Evolutionary conservation across 352 stramenopile species (phyloP), one percentile per base, ranked within the genome.

Genomic region (Lagenidium sp.): DNA sequence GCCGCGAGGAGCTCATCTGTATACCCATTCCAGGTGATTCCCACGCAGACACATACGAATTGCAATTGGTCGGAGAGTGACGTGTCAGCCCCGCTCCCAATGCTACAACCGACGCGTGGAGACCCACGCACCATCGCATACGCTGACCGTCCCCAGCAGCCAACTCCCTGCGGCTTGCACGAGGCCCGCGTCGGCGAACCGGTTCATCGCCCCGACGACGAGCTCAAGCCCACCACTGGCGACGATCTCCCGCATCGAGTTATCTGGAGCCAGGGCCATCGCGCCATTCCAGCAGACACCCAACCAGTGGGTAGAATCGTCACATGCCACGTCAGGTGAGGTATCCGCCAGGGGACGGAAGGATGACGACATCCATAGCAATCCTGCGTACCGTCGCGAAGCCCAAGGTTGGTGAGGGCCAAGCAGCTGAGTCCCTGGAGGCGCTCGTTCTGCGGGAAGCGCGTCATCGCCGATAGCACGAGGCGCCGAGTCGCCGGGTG

Each of bases 371-470:
- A n/a, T 39, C 18, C 34, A 39, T 22, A n/a, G 7, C 34, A 72
- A 13, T 60, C 43, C 62, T 72, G 34, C 13, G 18, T 57, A 77
- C 68, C 58, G 53, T 81, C 60, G 5, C 68, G 68, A 22, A 82
- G 47, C 34, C 68, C 81, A 3, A 85, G 40, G 16, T 85, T 85
- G 5, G 64, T 63, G 15, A 85, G 51, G 3, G 68, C 67, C 3
- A 85, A 53, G 24, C 57, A 77, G 6, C 60, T 46, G 15, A 84
- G 50, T 2, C 68, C 72, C 36, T 85, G 68, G 1, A 82, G 42
- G 41, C 78, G 61, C 44, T 82, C 68, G 20, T 60, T 71, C 13
- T 79, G 41, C n/a, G 66, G 66, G 40, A 85, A 82, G 0, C 68
- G 55, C 28, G 57, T 54, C 72, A 82, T 82, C 29, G 68, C 64